A percentile compares a stretch with the other conserved stretches of the same genome.
Evolutionary conservation across 768 basidiomycete genomes (phyloP).

Genomic region (Strobilomyces dryophilus): DNA sequence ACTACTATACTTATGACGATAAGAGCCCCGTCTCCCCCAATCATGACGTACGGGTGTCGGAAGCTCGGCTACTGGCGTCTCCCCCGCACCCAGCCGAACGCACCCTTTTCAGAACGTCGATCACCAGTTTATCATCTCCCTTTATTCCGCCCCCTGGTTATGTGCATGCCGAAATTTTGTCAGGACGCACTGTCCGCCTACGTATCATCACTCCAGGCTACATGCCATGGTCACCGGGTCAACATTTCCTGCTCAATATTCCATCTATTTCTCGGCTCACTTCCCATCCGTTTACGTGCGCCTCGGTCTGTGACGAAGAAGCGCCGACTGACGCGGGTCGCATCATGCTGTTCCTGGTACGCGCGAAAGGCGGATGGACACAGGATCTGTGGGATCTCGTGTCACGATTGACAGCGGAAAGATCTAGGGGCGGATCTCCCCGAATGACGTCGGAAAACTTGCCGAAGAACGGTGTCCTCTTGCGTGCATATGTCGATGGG

Average conservation of each 20-base stretch:
- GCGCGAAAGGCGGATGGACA: slow-evolving; percentile 69
- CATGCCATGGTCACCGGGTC: slow-evolving; percentile 71
- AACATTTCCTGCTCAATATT: slow-evolving; percentile 67
- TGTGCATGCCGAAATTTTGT: slow-evolving; percentile 62
- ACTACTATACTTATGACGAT: slow-evolving; percentile 14
- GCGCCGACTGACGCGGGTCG: slow-evolving; percentile 43
- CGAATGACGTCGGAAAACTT: slow-evolving; percentile 5
- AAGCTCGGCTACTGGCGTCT: not conserved
- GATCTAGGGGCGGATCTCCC: slow-evolving; percentile 24
- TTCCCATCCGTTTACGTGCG: slow-evolving; percentile 73
- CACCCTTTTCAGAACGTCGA: not conserved
- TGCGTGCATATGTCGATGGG: slow-evolving; percentile 59
- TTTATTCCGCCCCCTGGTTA: slow-evolving; percentile 62
- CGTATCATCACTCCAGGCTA: slow-evolving; percentile 54
- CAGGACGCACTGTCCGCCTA: slow-evolving; percentile 68
- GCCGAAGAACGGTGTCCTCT: slow-evolving; percentile 46
- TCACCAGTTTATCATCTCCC: not conserved
- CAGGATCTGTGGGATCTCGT: slow-evolving; percentile 59
- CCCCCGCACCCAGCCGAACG: not conserved
- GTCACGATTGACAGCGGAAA: slow-evolving; percentile 33
- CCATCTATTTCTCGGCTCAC: slow-evolving; percentile 59
- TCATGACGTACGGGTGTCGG: not conserved
- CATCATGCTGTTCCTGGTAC: slow-evolving; percentile 62
- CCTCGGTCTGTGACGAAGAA: slow-evolving; percentile 52
- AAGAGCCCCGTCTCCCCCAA: slow-evolving; percentile 1